A percentile compares a stretch with the other conserved stretches of the same genome.
These are phyloP conservation scores for Tulasnella sp. DNA, from an alignment of 768 basidiomycete species.

Conservation along the genomic window DNA sequence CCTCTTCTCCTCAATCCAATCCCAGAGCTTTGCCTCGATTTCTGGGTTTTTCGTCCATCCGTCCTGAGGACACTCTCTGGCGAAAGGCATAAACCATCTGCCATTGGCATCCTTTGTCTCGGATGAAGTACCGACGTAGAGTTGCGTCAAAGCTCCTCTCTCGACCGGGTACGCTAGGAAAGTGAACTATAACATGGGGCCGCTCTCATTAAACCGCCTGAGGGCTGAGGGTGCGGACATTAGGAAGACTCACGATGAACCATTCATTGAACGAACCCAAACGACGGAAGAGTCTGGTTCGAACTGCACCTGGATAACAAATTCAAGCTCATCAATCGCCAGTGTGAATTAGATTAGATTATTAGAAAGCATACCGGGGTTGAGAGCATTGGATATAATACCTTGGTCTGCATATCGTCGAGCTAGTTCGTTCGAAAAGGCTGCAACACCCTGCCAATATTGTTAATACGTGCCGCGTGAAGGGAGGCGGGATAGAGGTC, in stretches of 20 bases:
- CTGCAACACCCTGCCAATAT: conserved; percentile 8
- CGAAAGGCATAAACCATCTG: conserved; percentile 8
- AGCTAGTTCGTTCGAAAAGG: conserved; percentile 20
- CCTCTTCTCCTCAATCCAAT: conserved; percentile 31
- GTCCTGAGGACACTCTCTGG: not conserved
- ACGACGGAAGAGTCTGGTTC: not conserved
- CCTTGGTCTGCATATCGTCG: conserved; percentile 20
- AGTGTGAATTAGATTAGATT: not conserved
- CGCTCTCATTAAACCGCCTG: not conserved
- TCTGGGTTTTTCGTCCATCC: conserved; percentile 14
- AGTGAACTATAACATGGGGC: not conserved
- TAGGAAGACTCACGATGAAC: not conserved
- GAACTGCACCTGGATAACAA: not conserved
- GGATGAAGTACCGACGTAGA: conserved; percentile 1
- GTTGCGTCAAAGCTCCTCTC: not conserved
- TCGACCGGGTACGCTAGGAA: not conserved
- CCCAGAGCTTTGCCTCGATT: conserved; percentile 29
- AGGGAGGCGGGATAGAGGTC: not conserved
- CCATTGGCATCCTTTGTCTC: not conserved
- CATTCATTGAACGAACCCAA: not conserved
- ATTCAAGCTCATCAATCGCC: not conserved
- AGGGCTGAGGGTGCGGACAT: not conserved
- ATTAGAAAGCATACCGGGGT: conserved; percentile 13
- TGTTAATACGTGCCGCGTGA: not conserved
- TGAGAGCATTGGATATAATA: conserved; percentile 11